Evolutionary conservation across 2,329 filamentous ascomycete genomes (phyloP), one percentile per base, ranked within the genome.

Genomic region (Fusarium pseudocircinatum): DNA sequence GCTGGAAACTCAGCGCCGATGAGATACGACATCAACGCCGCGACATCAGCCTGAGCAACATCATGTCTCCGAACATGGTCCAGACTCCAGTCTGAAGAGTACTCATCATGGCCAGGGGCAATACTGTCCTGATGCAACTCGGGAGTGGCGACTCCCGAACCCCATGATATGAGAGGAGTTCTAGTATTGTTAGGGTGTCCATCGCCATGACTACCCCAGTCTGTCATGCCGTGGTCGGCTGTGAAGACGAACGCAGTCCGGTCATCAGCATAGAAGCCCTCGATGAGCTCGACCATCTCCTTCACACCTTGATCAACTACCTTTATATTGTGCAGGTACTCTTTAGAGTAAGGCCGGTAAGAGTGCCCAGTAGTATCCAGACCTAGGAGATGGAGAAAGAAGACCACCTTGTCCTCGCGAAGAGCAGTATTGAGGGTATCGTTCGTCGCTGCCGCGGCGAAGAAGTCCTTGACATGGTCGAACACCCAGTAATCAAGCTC

Each of bases 201-300:
- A 81, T 99, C 96, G 42, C 97, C 97, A 81, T 99, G 97, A 77
- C 95, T 98, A n/a, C 97, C 96, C 92, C 93, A 98, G 82, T 99
- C 96, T 79, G 94, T 98, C 96, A 99, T 99, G 24, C 96, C 96
- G 81, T 99, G 96, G 79, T 99, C 96, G 13, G 96, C 96, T 3
- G 97, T 99, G 80, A 99, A 99, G 22, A 99, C 90, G 80, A 96
- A 99, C 0, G 97, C 94, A 0, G 96, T 98, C 81, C 96, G 92
- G 61, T 89, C 92, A 76, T 95, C 92, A 10, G 84, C 87, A 78
- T 98, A 99, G 80, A 98, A 99, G 18, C 92, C 89, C 40, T 97
- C 90, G 56, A 98, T 91, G 60, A 97, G 80, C 72, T 93, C 87
- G 0, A 93, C 92, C 56, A 97, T 92, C 82, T 97, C 93, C 81